Conservation (phyloP, 2,329 filamentous ascomycete species). For the Cladophialophora psammophila region DNA sequence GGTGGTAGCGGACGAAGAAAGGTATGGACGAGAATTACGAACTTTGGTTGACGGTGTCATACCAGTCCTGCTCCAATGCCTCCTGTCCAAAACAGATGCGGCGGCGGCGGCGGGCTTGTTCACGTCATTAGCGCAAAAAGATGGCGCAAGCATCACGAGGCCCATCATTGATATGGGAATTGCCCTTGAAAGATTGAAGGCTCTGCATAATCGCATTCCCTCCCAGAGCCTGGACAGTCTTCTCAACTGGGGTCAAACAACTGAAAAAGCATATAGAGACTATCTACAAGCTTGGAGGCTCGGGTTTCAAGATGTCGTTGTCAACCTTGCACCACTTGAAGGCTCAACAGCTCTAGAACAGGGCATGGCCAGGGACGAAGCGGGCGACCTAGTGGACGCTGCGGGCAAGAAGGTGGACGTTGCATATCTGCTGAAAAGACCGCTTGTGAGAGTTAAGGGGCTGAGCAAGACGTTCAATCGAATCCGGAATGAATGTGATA, state of each 20-base stretch:
- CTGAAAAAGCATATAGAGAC: conserved; percentile 79
- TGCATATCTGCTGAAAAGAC: conserved; percentile 87
- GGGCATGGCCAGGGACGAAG: conserved; percentile 63
- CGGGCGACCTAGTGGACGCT: conserved; percentile 69
- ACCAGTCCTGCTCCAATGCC: conserved; percentile 85
- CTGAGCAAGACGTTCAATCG: conserved; percentile 82
- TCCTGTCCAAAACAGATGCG: conserved; percentile 74
- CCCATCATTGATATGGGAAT: conserved; percentile 95
- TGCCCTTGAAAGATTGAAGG: conserved; percentile 81
- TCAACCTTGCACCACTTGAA: conserved; percentile 84
- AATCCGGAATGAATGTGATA: conserved; percentile 49
- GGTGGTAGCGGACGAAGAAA: conserved; percentile 80
- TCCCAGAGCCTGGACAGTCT: conserved; percentile 74
- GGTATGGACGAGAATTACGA: conserved; percentile 89
- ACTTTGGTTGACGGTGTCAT: conserved; percentile 95
- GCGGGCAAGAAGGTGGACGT: conserved; percentile 93
- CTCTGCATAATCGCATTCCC: conserved; percentile 80
- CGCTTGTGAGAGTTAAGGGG: conserved; percentile 85
- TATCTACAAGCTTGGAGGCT: conserved; percentile 90
- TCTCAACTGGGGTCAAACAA: conserved; percentile 79
- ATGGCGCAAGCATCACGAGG: conserved; percentile 73
- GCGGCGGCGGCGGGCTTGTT: conserved; percentile 73
- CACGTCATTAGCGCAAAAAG: conserved; percentile 61
- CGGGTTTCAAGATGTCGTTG: conserved; percentile 91
- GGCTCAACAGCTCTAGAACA: conserved; percentile 60